phyloP scores from a whole-genome alignment of 225 moss, liverwort and hornwort species.

The Pseudisothecium myosuroides region DNA sequence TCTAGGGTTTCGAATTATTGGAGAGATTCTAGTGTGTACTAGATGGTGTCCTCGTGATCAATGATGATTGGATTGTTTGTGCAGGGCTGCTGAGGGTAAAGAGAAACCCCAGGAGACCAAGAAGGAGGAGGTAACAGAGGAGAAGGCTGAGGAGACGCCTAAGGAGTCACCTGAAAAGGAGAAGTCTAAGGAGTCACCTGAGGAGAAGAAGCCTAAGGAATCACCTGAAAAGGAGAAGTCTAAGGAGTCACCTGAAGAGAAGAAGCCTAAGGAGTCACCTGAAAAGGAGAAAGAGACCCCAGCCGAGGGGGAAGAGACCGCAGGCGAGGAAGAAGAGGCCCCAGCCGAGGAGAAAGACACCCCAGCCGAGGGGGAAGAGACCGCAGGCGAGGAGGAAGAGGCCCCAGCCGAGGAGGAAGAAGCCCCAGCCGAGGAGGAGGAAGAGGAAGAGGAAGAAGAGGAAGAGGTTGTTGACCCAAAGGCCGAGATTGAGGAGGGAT shows the following conservation, averaged over 20 bases:
- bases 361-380: not conserved
- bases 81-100: slow-evolving; percentile 40
- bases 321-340: not conserved
- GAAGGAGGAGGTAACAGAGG: slow-evolving; percentile 27
- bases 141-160: not conserved
- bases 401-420: slow-evolving; percentile 1
- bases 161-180: not conserved
- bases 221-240: not conserved
- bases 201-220: not conserved
- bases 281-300: not conserved
- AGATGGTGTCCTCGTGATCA: not conserved
- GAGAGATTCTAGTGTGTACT: not conserved
- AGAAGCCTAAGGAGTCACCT: slow-evolving; percentile 2
- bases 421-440: slow-evolving; percentile 13
- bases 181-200: not conserved
- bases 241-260: not conserved
- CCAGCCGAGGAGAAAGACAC: not conserved
- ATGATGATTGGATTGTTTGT: not conserved
- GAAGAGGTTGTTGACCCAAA: slow-evolving; percentile 49
- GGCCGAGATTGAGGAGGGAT: slow-evolving; percentile 19
- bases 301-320: not conserved
- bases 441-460: slow-evolving; percentile 34
- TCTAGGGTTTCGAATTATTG: not conserved
- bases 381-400: slow-evolving; percentile 43
- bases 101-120: slow-evolving; percentile 28